phyloP scores from a whole-genome alignment of 1,139 yeast genomes.

The Candida mesenterica region DNA sequence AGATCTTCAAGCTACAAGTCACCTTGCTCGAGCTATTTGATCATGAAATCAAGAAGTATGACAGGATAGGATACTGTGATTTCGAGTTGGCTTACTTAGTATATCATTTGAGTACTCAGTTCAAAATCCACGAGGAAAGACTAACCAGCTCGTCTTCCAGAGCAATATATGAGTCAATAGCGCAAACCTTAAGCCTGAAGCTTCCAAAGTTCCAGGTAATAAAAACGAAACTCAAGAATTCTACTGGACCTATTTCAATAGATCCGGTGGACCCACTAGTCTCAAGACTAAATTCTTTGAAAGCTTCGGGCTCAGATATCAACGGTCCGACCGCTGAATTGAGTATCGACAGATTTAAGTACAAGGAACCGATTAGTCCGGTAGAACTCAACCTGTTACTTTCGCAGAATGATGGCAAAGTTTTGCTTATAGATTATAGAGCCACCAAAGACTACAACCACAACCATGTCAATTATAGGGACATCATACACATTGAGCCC shows the following conservation, averaged over 20 bases:
- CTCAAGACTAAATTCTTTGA: constrained; percentile 15
- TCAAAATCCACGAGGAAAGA: constrained; percentile 17
- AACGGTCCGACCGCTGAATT: constrained; percentile 4
- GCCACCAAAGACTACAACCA: constrained; percentile 54
- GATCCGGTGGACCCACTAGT: constrained; percentile 14
- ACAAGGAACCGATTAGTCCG: constrained; percentile 27
- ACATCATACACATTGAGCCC: constrained; percentile 74
- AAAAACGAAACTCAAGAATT: constrained; percentile 5
- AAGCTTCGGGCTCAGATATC: constrained; percentile 2
- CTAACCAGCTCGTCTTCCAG: constrained; percentile 15
- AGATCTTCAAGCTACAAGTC: constrained; percentile 27
- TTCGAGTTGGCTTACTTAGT: constrained; percentile 36
- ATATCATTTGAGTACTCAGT: constrained; percentile 17
- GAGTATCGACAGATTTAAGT: constrained; percentile 14
- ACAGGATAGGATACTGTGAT: constrained; percentile 36
- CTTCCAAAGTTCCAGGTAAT: constrained; percentile 11
- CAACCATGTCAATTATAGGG: constrained; percentile 55
- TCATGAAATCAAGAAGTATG: constrained; percentile 28
- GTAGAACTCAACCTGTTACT: constrained; percentile 21
- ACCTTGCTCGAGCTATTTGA: constrained; percentile 36
- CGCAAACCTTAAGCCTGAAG: constrained; percentile 23
- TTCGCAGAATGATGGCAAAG: constrained; percentile 9
- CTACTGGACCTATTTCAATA: neutral
- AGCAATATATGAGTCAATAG: constrained; percentile 22
- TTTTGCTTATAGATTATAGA: constrained; percentile 67